Evolutionary conservation across 805 yeast species (phyloP), one percentile per base, ranked within the genome.

Genomic region (Wickerhamomyces subpelliculosus): DNA sequence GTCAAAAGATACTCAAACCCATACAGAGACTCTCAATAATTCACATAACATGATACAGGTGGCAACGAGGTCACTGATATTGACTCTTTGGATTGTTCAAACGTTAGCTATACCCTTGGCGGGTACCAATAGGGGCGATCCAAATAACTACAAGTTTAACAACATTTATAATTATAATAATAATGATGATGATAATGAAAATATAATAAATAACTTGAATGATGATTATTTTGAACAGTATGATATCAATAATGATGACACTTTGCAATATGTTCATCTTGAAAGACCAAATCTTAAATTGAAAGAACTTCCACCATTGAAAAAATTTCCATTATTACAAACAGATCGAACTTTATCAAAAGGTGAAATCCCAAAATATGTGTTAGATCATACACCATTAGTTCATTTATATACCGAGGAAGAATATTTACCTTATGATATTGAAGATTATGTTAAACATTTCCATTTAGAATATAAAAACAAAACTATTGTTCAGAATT

Each of bases 371-470:
- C 94, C 93, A 0, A 55, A 56, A 8, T 84, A 75, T 57, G 81
- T 79, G 2, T 45, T 75, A 3, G 80, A 81, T 32, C 69, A 71
- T 53, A 75, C 84, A 4, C 97, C 98, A 0, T 62, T 80, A 37
- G 89, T 90, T 3, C 85, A 86, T 54, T 65, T 90, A 10, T 89
- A 90, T 62, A 79, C 94, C 1, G 98, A 90, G 54, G 98, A 90
- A 51, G 61, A 67, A 38, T 90, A 89, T 54, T 65, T 83, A 47
- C 96, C 98, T 0, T 86, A 86, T 49, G 94, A 87, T 52, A 70
- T 88, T 28, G 71, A 67, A 22, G 74, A 82, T 17, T 90, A 61
- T 55, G 88, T 85, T 7, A 61, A 63, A 7, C 74, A 85, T 54
- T 84, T 86, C 61, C 73, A 72, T 45, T 69, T 82, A 17, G 70